Evolutionary conservation across 2,329 filamentous ascomycete genomes (phyloP).

Genomic region (Ophiocordyceps sinensis): DNA sequence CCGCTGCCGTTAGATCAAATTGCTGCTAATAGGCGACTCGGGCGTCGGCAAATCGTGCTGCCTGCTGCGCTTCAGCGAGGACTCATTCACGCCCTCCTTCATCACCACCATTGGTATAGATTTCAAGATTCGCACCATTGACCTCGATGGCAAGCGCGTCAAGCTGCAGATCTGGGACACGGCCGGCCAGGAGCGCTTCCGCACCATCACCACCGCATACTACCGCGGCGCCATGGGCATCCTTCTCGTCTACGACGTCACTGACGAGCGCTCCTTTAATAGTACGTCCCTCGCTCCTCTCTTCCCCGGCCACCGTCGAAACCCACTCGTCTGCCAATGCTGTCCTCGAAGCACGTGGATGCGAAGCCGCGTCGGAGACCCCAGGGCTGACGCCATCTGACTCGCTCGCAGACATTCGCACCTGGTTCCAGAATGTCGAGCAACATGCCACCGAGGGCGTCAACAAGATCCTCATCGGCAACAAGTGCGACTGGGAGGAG

Average conservation of each 20-base stretch:
- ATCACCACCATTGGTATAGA: conserved; percentile 99
- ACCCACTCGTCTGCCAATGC: not conserved
- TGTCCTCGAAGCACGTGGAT: not conserved
- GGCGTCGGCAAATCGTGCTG: conserved; percentile 97
- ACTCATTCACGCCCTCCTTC: conserved; percentile 94
- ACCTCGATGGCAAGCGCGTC: conserved; percentile 95
- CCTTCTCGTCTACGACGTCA: conserved; percentile 94
- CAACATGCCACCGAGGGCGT: conserved; percentile 97
- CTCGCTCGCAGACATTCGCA: conserved; percentile 66
- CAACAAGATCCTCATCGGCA: conserved; percentile 98
- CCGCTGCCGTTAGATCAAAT: conserved; percentile 59
- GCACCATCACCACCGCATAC: conserved; percentile 97
- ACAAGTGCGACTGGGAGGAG: conserved; percentile 99
- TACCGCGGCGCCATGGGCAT: conserved; percentile 98
- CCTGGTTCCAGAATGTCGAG: conserved; percentile 98
- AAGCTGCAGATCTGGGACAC: conserved; percentile 99
- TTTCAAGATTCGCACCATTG: conserved; percentile 99
- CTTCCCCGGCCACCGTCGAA: not conserved
- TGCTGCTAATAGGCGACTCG: conserved; percentile 90
- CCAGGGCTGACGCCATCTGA: not conserved
- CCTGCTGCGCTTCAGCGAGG: conserved; percentile 89
- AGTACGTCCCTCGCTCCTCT: conserved; percentile 41
- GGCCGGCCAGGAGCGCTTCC: conserved; percentile 93
- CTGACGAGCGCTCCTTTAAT: conserved; percentile 88
- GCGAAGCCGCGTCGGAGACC: not conserved